Percentiles rank a stretch among this genome's conserved stretches.
phyloP scores from a whole-genome alignment of 371 early-diverging fungal species.

The Syncephalastrum monosporum region DNA sequence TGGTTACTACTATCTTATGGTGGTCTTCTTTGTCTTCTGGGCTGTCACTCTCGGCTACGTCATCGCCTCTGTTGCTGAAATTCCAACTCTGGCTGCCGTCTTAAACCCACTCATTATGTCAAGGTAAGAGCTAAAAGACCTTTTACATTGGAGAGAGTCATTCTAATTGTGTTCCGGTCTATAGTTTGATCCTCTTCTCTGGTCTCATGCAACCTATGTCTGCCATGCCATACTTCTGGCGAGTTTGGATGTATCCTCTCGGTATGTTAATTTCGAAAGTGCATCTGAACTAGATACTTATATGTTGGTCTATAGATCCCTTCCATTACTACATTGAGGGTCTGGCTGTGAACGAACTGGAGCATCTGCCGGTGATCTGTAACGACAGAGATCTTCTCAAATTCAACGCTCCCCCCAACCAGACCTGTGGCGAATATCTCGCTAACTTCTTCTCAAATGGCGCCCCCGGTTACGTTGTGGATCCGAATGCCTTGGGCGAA shows the following conservation, averaged over 20 bases:
- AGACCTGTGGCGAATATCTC: conserved; percentile 57
- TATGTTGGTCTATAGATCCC: conserved; percentile 40
- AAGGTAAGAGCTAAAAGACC: conserved; percentile 6
- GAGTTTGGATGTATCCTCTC: conserved; percentile 66
- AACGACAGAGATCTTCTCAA: conserved; percentile 35
- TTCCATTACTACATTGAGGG: conserved; percentile 70
- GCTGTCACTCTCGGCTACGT: conserved; percentile 65
- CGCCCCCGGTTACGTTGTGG: conserved; percentile 54
- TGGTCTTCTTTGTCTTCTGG: conserved; percentile 58
- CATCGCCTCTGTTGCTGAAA: conserved; percentile 46
- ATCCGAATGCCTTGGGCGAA: conserved; percentile 33
- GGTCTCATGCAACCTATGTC: conserved; percentile 60
- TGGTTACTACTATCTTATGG: conserved; percentile 58
- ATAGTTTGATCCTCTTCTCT: conserved; percentile 54
- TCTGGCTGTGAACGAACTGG: conserved; percentile 61
- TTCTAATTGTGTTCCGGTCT: no score
- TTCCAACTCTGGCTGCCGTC: conserved; percentile 53
- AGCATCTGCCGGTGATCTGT: conserved; percentile 46
- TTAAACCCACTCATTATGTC: conserved; percentile 63
- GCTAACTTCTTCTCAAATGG: conserved; percentile 35
- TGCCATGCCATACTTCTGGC: conserved; percentile 71
- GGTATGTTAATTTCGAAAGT: conserved; percentile 6
- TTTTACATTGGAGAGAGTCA: no score
- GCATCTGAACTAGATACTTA: not conserved
- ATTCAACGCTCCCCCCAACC: conserved; percentile 54